Conservation (phyloP, 2,329 filamentous ascomycete genomes). For the Cytospora leucostoma region DNA sequence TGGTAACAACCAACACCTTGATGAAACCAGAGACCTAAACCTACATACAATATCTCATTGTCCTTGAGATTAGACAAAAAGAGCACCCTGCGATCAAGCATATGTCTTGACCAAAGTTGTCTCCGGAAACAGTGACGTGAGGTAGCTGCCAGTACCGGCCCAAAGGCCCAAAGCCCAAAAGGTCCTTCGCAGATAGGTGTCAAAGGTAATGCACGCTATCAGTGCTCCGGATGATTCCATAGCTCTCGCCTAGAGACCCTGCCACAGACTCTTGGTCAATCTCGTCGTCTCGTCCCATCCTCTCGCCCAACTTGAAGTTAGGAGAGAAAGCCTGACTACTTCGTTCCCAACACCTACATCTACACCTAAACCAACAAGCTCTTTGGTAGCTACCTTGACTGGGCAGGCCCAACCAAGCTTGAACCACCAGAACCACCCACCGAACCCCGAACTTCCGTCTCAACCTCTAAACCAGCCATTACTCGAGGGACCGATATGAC, state of each 20-base stretch:
- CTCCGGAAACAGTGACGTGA: slow-evolving; percentile 16
- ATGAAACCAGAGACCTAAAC: background rate
- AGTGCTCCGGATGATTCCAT: slow-evolving; percentile 11
- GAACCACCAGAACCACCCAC: slow-evolving; percentile 3
- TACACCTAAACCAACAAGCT: slow-evolving; percentile 8
- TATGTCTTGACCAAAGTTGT: background rate
- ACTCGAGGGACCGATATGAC: slow-evolving; percentile 22
- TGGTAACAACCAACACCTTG: background rate
- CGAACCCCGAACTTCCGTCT: background rate
- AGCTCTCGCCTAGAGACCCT: background rate
- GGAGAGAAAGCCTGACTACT: background rate
- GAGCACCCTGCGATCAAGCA: background rate
- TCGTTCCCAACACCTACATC: background rate
- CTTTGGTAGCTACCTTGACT: slow-evolving; percentile 14
- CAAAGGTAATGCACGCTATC: slow-evolving; percentile 13
- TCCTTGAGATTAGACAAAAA: background rate
- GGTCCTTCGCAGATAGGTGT: background rate
- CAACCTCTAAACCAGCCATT: background rate
- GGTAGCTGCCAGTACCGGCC: slow-evolving; percentile 7
- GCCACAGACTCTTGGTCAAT: background rate
- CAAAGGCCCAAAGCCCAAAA: too few species aligned
- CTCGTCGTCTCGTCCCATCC: background rate
- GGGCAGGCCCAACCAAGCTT: slow-evolving; percentile 16
- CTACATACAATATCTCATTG: background rate
- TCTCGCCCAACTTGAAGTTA: background rate